Percentiles rank a stretch among this genome's conserved stretches.
These are phyloP conservation scores for Lathyrus tuberosus DNA, from an alignment of 306 rosid genomes.

Conservation along the genomic window DNA sequence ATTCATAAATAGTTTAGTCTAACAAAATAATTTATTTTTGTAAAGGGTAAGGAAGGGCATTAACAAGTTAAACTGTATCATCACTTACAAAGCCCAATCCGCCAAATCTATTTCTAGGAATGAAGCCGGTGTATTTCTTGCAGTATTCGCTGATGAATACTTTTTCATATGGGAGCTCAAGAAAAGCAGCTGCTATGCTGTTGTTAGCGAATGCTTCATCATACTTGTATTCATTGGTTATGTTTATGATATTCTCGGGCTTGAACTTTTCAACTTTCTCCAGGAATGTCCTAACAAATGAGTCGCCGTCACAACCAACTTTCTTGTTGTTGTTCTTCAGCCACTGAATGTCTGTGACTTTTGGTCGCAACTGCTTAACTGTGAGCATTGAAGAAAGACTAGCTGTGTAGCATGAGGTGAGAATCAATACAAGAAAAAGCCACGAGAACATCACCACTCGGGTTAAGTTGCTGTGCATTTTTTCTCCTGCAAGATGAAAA, in stretches of 20 bases:
- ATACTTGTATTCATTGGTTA: constrained; percentile 38
- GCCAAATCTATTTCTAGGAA: constrained; percentile 59
- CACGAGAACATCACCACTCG: constrained; percentile 56
- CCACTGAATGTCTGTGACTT: constrained; percentile 50
- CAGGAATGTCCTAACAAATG: constrained; percentile 53
- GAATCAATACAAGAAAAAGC: constrained; percentile 58
- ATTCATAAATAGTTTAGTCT: neutral
- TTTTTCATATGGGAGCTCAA: constrained; percentile 68
- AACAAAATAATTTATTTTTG: no score
- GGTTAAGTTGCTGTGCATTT: constrained; percentile 51
- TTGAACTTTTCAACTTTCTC: constrained; percentile 44
- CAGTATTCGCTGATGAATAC: constrained; percentile 49
- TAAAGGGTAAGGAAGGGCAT: neutral
- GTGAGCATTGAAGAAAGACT: constrained; percentile 78
- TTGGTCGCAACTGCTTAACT: constrained; percentile 44
- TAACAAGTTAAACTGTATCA: neutral
- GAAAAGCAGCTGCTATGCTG: constrained; percentile 66
- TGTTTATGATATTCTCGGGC: constrained; percentile 31
- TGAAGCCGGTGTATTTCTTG: constrained; percentile 44
- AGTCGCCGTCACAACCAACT: constrained; percentile 62
- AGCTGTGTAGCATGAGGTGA: constrained; percentile 72
- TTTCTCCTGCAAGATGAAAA: constrained; percentile 51
- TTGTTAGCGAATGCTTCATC: constrained; percentile 31
- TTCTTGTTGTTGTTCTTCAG: constrained; percentile 42
- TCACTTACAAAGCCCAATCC: constrained; percentile 76